Evolutionary conservation across 495 filamentous ascomycete genomes (phyloP).

Genomic region (Penicillium atrosanguineum): DNA sequence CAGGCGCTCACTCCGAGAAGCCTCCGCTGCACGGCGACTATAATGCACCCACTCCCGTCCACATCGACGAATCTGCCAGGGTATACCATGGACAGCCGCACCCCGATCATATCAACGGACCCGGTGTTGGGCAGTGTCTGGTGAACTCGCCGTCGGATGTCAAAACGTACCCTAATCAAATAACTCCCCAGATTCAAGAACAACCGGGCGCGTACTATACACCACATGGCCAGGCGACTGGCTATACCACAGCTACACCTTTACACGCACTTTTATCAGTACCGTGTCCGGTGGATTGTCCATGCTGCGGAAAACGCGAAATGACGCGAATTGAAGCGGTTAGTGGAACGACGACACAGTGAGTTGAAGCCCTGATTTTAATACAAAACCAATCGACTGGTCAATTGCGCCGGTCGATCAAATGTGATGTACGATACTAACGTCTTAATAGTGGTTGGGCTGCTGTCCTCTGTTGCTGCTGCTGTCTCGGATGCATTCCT

Average conservation of each 20-base stretch:
- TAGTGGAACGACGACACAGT: slow-evolving; percentile 51
- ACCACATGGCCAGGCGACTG: slow-evolving; percentile 21
- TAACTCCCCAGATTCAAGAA: slow-evolving; percentile 8
- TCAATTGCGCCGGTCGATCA: too few relatives aligned
- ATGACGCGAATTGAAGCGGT: slow-evolving; percentile 44
- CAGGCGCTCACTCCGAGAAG: slow-evolving; percentile 5
- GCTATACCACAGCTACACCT: slow-evolving; percentile 29
- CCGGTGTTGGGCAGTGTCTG: neutral
- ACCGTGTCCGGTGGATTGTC: slow-evolving; percentile 50
- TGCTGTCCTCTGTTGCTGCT: slow-evolving; percentile 40
- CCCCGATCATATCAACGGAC: neutral
- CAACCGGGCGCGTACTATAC: slow-evolving; percentile 14
- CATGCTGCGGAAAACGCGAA: slow-evolving; percentile 42
- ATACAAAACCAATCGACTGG: neutral
- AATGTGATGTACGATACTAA: neutral
- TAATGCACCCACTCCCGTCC: slow-evolving; percentile 1
- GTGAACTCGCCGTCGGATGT: neutral
- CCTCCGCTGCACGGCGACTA: neutral
- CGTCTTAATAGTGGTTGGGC: slow-evolving; percentile 46
- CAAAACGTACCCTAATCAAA: slow-evolving; percentile 21
- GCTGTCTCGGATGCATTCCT: slow-evolving; percentile 52
- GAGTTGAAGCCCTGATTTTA: slow-evolving; percentile 16
- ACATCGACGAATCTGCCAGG: neutral
- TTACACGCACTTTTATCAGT: slow-evolving; percentile 31
- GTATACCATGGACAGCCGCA: slow-evolving; percentile 8